These are phyloP conservation scores for Calonectria henricotiae DNA, from an alignment of 2,329 filamentous ascomycete species.

Conservation along the genomic window DNA sequence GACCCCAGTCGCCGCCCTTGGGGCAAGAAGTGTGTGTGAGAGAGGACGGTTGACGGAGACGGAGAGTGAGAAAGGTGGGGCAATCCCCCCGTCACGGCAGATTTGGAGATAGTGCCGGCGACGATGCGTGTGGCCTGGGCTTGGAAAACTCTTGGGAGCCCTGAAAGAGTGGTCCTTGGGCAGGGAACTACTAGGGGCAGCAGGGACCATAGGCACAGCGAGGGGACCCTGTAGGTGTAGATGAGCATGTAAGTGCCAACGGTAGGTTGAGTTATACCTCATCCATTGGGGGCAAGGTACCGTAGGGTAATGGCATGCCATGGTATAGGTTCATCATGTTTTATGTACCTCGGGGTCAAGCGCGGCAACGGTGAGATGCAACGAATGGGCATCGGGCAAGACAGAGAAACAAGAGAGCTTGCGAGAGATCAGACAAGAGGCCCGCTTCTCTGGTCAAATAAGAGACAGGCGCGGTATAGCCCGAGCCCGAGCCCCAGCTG, in stretches of 20 bases:
- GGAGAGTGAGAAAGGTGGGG: slow-evolving; percentile 50
- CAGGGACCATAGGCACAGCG: slow-evolving; percentile 35
- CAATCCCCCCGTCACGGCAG: slow-evolving; percentile 51
- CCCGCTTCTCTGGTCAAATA: slow-evolving; percentile 39
- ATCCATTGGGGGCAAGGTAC: slow-evolving; percentile 9
- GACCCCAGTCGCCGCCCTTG: slow-evolving; percentile 48
- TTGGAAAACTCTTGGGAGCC: slow-evolving; percentile 43
- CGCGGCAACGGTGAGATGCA: slow-evolving; percentile 39
- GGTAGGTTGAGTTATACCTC: slow-evolving; percentile 17
- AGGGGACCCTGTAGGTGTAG: slow-evolving; percentile 37
- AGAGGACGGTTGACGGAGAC: slow-evolving; percentile 34
- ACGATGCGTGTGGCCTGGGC: slow-evolving; percentile 49
- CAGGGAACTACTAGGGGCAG: slow-evolving; percentile 25
- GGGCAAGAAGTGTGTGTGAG: slow-evolving; percentile 49
- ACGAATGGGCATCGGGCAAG: slow-evolving; percentile 5
- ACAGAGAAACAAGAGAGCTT: slow-evolving; percentile 15
- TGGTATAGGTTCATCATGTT: slow-evolving; percentile 35
- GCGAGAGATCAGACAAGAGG: slow-evolving; percentile 15
- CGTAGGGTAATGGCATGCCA: slow-evolving; percentile 22
- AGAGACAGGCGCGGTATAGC: slow-evolving; percentile 22
- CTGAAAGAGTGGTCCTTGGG: slow-evolving; percentile 17
- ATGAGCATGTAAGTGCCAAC: slow-evolving; percentile 34
- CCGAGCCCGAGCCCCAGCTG: slow-evolving; percentile 24
- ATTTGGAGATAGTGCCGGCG: slow-evolving; percentile 54
- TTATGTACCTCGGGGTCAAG: slow-evolving; percentile 21